phyloP scores from a whole-genome alignment of 176 grass and related monocot genomes.

The Carex pumila region DNA sequence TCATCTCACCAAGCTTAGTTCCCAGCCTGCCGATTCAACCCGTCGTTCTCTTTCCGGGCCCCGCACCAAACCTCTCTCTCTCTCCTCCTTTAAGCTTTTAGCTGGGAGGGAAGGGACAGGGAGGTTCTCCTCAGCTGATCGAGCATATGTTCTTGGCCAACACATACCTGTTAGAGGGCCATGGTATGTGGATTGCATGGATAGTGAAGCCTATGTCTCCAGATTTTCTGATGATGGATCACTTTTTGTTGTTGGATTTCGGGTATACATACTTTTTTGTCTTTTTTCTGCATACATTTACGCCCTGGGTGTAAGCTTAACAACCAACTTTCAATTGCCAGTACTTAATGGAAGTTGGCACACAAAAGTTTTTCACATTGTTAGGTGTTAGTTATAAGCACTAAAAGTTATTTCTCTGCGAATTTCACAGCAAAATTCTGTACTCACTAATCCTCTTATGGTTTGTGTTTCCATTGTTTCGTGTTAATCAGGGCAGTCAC shows the following conservation, averaged over 20 bases:
- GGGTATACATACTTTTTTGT: conserved; percentile 31
- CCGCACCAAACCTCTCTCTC: conserved; percentile 22
- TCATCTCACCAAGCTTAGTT: conserved; percentile 51
- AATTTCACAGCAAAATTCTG: not conserved
- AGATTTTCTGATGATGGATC: conserved; percentile 83
- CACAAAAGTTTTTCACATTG: not conserved
- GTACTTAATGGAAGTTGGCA: not conserved
- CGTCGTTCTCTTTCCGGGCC: not conserved
- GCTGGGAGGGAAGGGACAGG: conserved; percentile 47
- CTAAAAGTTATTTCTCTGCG: not conserved
- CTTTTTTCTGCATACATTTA: not conserved
- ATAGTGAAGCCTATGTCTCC: conserved; percentile 82
- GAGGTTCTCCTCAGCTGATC: conserved; percentile 48
- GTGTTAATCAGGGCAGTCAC: conserved; percentile 63
- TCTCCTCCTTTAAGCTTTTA: conserved; percentile 47
- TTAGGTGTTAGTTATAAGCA: not conserved
- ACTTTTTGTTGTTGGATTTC: conserved; percentile 54
- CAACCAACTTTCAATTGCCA: not conserved
- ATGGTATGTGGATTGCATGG: conserved; percentile 33
- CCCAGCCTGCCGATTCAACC: conserved; percentile 31
- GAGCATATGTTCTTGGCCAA: conserved; percentile 40
- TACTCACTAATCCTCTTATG: conserved; percentile 4
- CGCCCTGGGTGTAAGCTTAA: not conserved
- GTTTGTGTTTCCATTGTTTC: not conserved
- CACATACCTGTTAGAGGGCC: conserved; percentile 46